These are phyloP conservation scores for Yamadazyma pseudoaaseri DNA, from an alignment of 1,139 yeast genomes.

Conservation along the genomic window DNA sequence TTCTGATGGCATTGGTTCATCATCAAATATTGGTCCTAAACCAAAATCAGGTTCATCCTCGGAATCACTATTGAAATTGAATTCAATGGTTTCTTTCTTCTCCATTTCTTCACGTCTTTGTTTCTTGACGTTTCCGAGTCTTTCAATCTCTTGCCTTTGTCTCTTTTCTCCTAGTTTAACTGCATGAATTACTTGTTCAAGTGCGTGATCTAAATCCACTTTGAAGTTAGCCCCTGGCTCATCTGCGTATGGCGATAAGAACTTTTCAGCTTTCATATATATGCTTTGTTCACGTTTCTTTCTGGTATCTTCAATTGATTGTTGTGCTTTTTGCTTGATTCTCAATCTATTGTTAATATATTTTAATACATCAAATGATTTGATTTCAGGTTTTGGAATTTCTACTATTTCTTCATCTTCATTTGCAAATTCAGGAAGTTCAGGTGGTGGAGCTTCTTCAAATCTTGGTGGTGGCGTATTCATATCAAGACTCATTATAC, in stretches of 20 bases:
- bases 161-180: slow-evolving; percentile 34
- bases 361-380: slow-evolving; percentile 51
- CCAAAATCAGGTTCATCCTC: slow-evolving; percentile 2
- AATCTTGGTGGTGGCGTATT: slow-evolving; percentile 19
- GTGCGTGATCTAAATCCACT: slow-evolving; percentile 31
- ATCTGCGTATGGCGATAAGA: slow-evolving; percentile 39
- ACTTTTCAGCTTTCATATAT: slow-evolving; percentile 45
- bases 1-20: background rate
- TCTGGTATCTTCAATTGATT: slow-evolving; percentile 20
- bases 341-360: slow-evolving; percentile 50
- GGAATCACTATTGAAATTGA: slow-evolving; percentile 22
- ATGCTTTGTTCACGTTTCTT: slow-evolving; percentile 31
- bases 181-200: slow-evolving; percentile 33
- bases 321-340: slow-evolving; percentile 19
- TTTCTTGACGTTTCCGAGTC: slow-evolving; percentile 22
- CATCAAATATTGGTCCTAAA: slow-evolving; percentile 1
- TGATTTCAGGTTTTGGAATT: slow-evolving; percentile 12
- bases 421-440: slow-evolving; percentile 16
- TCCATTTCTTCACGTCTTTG: slow-evolving; percentile 18
- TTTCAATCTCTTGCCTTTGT: slow-evolving; percentile 22
- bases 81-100: slow-evolving; percentile 22
- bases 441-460: slow-evolving; percentile 13
- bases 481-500: slow-evolving; percentile 23
- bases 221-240: slow-evolving; percentile 26
- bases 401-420: slow-evolving; percentile 12